These are phyloP conservation scores for Solanum chmielewskii DNA, from an alignment of 257 asterid genomes.

Conservation along the genomic window DNA sequence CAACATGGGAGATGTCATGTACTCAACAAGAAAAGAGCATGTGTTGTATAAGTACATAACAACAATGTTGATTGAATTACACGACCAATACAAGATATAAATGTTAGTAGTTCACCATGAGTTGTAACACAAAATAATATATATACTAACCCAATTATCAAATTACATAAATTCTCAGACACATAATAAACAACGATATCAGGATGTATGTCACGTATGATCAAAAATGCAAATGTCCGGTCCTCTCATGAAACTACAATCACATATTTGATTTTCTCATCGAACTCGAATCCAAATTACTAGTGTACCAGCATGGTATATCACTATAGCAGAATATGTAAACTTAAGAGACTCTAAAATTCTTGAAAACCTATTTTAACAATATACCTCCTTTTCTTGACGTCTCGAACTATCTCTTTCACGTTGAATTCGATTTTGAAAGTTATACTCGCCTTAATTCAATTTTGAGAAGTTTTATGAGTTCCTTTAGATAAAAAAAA, in stretches of 20 bases:
- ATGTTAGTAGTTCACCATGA: neutral
- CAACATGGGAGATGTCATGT: neutral
- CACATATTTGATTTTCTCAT: neutral
- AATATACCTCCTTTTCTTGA: neutral
- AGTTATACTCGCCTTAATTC: neutral
- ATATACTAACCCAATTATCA: neutral
- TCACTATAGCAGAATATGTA: neutral
- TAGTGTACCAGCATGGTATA: too few species aligned
- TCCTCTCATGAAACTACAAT: neutral
- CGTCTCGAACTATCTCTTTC: neutral
- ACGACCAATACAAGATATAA: neutral
- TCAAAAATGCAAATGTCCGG: neutral
- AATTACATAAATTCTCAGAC: neutral
- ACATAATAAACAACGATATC: neutral
- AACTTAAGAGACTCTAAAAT: neutral
- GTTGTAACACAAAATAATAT: neutral
- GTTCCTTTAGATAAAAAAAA: neutral
- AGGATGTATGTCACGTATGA: neutral
- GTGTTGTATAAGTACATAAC: too few species aligned
- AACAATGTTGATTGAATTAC: neutral
- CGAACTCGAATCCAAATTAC: neutral
- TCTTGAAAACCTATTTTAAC: neutral
- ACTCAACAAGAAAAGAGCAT: too few species aligned
- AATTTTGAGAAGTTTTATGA: neutral
- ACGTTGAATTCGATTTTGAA: too few species aligned